Evolutionary conservation across 192 early-diverging fungal genomes (phyloP), one percentile per base, ranked within the genome.

Genomic region (Tieghemiomyces parasiticus): DNA sequence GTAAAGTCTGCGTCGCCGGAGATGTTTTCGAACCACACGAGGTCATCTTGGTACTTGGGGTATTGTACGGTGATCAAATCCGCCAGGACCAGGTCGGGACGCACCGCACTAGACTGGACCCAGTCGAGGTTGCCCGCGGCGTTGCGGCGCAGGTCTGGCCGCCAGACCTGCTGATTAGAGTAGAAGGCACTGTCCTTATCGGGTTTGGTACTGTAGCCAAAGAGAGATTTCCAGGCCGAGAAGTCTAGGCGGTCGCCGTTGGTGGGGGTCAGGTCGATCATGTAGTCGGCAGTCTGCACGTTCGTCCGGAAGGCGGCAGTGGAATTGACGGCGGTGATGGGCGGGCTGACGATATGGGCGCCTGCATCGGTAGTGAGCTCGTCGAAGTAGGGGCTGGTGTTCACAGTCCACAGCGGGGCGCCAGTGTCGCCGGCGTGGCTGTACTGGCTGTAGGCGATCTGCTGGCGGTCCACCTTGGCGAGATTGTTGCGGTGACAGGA

Each of bases 241-340:
- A 56, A 56, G 8, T 10, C 14, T 31, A 56, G 8, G 14, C 19
- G 16, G 49, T 60, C 63, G 55, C 64, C 63, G n/a, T 59, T 71
- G n/a, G 69, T 63, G 35, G 72, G 75, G 42, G 81, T 81, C 70
- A 86, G 84, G 70, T 87, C 85, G 55, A 89, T 81, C 14, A 84
- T 46, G 33, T 85, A 72, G 45, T 87, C 84, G 29, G 77, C 85
- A 25, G 79, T 59, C 8, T 63, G 44, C 28, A 87, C 69, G 0
- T 76, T 78, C 13, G 65, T 63, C 16, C 74, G 61, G 65, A 89
- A 81, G 10, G 70, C 71, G 2, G 65, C 50, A 8, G 68, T 50
- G 26, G 63, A 63, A 33, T 52, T 62, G 62, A 75, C 81, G 13
- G 63, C 60, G 24, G 60, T 47, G 34, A 60, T 61, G 4, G 60